phyloP scores from a whole-genome alignment of 345 rosid species.

The Lepidium aucheri region DNA sequence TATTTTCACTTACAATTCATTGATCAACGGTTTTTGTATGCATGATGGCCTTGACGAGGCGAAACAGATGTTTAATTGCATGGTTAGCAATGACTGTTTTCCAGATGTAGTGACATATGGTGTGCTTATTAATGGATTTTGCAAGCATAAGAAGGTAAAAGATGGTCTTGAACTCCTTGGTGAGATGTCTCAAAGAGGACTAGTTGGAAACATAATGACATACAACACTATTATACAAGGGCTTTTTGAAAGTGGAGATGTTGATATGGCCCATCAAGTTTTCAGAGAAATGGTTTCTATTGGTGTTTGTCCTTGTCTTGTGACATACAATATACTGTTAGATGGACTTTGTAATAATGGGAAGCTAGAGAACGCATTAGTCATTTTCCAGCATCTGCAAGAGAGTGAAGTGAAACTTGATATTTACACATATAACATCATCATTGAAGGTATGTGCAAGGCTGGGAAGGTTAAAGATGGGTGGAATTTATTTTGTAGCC shows the following conservation, averaged over 20 bases:
- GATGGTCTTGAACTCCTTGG: neutral
- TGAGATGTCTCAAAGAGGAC: no score
- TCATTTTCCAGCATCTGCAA: conserved; percentile 13
- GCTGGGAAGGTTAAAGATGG: neutral
- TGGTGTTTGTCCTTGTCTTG: neutral
- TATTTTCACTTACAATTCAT: neutral
- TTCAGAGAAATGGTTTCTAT: conserved; percentile 17
- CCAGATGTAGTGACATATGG: neutral
- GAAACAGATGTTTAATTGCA: neutral
- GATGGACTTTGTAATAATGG: conserved; percentile 15
- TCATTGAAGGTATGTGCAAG: neutral
- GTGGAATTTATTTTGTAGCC: neutral
- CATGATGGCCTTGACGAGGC: neutral
- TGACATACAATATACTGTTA: conserved; percentile 21
- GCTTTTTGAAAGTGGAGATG: conserved; percentile 1
- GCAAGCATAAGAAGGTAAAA: neutral
- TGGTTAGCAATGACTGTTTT: neutral
- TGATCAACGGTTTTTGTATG: neutral
- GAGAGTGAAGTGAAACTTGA: neutral
- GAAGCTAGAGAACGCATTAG: conserved; percentile 12
- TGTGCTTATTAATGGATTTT: neutral
- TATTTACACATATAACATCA: neutral
- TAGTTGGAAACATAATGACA: no score
- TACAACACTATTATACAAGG: conserved; percentile 7
- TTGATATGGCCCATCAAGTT: conserved; percentile 7